These are phyloP conservation scores for Fusarium piperis DNA, from an alignment of 2,329 filamentous ascomycete genomes.

Conservation along the genomic window DNA sequence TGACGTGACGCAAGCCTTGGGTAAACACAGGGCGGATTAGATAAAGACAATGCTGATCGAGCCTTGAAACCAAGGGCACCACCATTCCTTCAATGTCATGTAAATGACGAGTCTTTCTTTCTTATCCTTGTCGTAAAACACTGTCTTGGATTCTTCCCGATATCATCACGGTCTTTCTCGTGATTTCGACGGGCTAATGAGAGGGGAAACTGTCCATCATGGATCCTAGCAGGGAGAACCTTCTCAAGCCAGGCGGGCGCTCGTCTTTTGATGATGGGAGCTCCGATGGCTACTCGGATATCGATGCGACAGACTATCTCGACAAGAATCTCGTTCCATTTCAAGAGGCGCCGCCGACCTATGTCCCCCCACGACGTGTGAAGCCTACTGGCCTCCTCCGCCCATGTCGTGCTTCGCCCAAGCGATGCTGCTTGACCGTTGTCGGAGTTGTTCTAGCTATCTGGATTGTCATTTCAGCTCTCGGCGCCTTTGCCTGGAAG, in stretches of 20 bases:
- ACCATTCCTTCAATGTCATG: neutral
- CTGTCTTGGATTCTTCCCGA: slow-evolving; percentile 10
- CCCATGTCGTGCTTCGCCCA: slow-evolving; percentile 21
- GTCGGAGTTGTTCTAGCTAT: slow-evolving; percentile 20
- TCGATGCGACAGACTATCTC: slow-evolving; percentile 46
- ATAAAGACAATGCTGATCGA: slow-evolving; percentile 8
- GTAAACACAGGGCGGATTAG: slow-evolving; percentile 18
- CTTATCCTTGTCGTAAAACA: neutral
- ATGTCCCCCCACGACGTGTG: neutral
- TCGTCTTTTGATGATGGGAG: slow-evolving; percentile 33
- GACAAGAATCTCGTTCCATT: slow-evolving; percentile 21
- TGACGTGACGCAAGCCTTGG: slow-evolving; percentile 22
- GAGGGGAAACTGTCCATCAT: slow-evolving; percentile 13
- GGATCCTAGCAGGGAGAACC: slow-evolving; percentile 47
- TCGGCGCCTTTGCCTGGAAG: slow-evolving; percentile 59
- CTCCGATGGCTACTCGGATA: slow-evolving; percentile 42
- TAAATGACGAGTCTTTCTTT: neutral
- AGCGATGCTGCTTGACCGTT: slow-evolving; percentile 32
- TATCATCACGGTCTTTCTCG: neutral
- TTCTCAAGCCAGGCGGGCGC: slow-evolving; percentile 39
- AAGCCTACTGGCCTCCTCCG: slow-evolving; percentile 15
- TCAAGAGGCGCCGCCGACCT: neutral
- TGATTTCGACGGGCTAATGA: neutral
- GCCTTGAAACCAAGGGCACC: neutral
- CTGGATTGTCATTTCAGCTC: slow-evolving; percentile 49